Evolutionary conservation across 805 yeast species (phyloP).

Genomic region (Candida germanica): DNA sequence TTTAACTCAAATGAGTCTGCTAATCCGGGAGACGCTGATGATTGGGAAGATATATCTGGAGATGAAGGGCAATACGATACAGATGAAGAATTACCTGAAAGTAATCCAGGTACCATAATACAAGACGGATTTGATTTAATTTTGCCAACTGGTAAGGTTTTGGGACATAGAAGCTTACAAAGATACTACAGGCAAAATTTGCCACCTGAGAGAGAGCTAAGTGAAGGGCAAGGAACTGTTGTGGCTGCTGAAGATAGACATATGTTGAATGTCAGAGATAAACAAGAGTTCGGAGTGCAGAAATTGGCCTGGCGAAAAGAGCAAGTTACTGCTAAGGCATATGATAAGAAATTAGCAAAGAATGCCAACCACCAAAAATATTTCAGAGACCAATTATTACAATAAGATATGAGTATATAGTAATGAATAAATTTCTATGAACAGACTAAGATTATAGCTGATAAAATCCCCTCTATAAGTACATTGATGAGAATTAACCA

Average conservation of each 20-base stretch:
- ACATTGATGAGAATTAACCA: constrained; percentile 61
- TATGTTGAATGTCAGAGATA: constrained; percentile 38
- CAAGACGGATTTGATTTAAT: constrained; percentile 38
- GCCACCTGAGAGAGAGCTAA: constrained; percentile 40
- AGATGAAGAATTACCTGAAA: constrained; percentile 28
- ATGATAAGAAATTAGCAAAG: constrained; percentile 61
- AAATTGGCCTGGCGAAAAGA: constrained; percentile 62
- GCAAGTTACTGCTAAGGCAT: constrained; percentile 47
- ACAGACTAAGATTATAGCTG: constrained; percentile 9
- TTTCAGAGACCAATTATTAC: constrained; percentile 41
- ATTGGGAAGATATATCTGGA: constrained; percentile 41
- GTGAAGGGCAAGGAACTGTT: constrained; percentile 48
- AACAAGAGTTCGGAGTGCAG: constrained; percentile 37
- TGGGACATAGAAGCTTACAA: constrained; percentile 43
- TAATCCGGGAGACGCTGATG: constrained; percentile 23
- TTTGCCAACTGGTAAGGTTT: constrained; percentile 40
- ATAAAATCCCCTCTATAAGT: constrained; percentile 45
- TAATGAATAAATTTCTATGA: constrained; percentile 2
- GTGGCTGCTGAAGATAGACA: constrained; percentile 53
- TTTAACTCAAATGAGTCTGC: constrained; percentile 11
- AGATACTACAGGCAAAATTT: constrained; percentile 44
- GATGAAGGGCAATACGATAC: constrained; percentile 22
- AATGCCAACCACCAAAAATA: constrained; percentile 81
- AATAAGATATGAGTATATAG: constrained; percentile 15
- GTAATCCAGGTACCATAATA: constrained; percentile 26